Percentiles rank a stretch among this genome's conserved stretches.
phyloP scores from a whole-genome alignment of 306 rosid genomes.

The Prunus mongolica region DNA sequence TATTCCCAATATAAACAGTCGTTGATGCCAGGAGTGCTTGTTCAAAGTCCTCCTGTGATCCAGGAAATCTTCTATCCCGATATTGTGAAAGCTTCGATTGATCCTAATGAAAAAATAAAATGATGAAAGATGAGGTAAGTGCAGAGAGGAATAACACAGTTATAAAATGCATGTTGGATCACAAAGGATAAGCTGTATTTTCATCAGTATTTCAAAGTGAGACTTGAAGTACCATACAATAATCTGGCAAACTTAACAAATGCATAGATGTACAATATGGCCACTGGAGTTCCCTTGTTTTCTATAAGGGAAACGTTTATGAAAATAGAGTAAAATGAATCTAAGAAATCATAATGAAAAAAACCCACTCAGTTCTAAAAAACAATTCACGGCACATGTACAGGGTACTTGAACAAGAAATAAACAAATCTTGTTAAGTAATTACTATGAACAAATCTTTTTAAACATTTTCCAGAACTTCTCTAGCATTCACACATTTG shows the following conservation, averaged over 20 bases:
- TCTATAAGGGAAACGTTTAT: background rate
- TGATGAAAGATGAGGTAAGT: background rate
- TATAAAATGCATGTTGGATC: background rate
- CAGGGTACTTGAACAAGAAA: background rate
- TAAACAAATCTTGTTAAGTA: background rate
- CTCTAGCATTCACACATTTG: background rate
- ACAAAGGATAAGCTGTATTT: background rate
- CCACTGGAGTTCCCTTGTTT: background rate
- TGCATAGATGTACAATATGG: background rate
- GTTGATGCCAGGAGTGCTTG: slow-evolving; percentile 59
- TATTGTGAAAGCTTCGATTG: slow-evolving; percentile 74
- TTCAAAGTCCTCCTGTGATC: slow-evolving; percentile 86
- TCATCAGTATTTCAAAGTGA: background rate
- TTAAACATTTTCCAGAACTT: background rate
- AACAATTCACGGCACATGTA: background rate
- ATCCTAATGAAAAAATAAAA: slow-evolving; percentile 41
- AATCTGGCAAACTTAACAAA: background rate
- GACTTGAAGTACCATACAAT: background rate
- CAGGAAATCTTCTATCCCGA: slow-evolving; percentile 81
- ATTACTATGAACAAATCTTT: background rate
- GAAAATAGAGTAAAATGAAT: background rate
- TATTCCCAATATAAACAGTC: slow-evolving; percentile 77
- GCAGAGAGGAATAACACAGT: background rate
- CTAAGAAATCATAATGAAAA: background rate
- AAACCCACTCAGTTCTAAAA: background rate